Evolutionary conservation across 1,139 yeast genomes (phyloP).

Genomic region (Magnusiomyces sp.): DNA sequence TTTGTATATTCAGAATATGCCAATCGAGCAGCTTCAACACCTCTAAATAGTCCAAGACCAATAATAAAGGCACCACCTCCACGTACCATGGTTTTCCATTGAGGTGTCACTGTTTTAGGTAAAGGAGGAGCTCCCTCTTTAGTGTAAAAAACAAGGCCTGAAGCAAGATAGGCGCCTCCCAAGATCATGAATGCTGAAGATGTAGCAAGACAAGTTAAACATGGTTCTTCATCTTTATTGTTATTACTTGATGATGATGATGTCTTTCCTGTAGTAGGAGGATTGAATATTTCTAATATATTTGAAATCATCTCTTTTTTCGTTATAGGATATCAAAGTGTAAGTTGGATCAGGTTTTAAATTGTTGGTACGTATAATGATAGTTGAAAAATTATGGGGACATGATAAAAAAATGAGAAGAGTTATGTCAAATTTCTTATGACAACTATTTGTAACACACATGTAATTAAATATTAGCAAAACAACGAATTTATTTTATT

Average conservation of each 20-base stretch:
- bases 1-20: not conserved
- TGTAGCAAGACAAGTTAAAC: constrained; percentile 57
- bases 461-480: not conserved
- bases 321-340: not conserved
- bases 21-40: constrained; percentile 41
- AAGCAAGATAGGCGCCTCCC: constrained; percentile 52
- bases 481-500: no score
- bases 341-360: constrained; percentile 4
- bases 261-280: constrained; percentile 39
- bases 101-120: constrained; percentile 34
- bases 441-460: no score
- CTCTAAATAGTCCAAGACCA: constrained; percentile 49
- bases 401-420: not conserved
- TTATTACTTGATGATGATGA: constrained; percentile 33
- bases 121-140: constrained; percentile 27
- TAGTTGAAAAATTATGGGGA: constrained; percentile 2
- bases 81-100: constrained; percentile 53
- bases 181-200: constrained; percentile 48
- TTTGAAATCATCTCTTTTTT: constrained; percentile 36
- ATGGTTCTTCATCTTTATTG: constrained; percentile 26
- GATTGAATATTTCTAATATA: constrained; percentile 51
- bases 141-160: constrained; percentile 43
- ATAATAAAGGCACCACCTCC: constrained; percentile 45
- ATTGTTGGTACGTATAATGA: not conserved
- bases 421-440: not conserved